Base-by-base conservation (phyloP, 208 protist species). In the Acanthamoeba sp. region DNA sequence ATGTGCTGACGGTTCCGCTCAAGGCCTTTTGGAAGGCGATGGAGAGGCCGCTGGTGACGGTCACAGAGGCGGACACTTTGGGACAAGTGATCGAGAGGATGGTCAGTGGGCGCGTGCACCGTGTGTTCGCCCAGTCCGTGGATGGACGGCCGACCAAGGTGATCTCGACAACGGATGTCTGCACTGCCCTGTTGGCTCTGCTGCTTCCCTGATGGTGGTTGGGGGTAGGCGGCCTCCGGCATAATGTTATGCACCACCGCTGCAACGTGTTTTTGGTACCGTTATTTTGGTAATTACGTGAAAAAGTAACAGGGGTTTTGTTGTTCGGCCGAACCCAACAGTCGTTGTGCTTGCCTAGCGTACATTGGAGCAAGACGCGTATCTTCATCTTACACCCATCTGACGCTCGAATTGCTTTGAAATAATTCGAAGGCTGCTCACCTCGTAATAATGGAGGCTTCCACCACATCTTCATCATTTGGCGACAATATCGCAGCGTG, bases 21-120 rank as follows among this genome's bases (percentile, higher is more conserved):
- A 71, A 71, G 34, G 52, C 18, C 6, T 91, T 91, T 69, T 91
- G 84, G 84, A 52, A 91, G 16, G 57, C 48, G 16, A 48, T n/a
- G 36, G 71, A 91, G 57, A 42, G n/a, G 84, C 84, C 48, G 18
- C 52, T 91, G 12, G 55, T 91, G 32, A 91, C 55, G n/a, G 12
- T 62, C 29, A 36, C 84, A 3, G 84, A 91, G 52, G 27, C 1
- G 3, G 84, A 91, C 36, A 71, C 84, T 1, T 24, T 91, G 48
- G 84, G 84, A 4, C 20, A 69, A 4, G 84, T n/a, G 18, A 71
- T 91, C 27, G 57, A 71, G 57, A 7, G 40, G 32, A 2, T 91
- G 29, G 57, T 71, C 2, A 1, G 27, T 34, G 84, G 84, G 24
- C 16, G 55, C n/a, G 55, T 91, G 2, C 84, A 91, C 55, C 84